Evolutionary conservation across 306 rosid species (phyloP).

Genomic region (Quillaja saponaria): DNA sequence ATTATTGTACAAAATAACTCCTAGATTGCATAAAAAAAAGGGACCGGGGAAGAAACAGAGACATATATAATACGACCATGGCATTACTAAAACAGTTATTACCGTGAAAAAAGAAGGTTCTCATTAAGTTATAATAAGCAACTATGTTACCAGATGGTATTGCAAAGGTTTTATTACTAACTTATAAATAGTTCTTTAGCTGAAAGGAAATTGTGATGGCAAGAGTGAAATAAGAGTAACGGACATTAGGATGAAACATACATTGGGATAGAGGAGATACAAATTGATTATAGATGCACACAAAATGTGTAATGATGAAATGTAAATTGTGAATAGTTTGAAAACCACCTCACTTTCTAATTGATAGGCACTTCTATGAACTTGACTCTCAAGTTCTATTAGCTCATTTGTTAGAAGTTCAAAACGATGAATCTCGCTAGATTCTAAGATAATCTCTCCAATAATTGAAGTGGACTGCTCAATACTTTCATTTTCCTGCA

Average conservation of each 20-base stretch:
- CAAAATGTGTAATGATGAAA: slow-evolving; percentile 10
- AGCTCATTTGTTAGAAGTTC: slow-evolving; percentile 82
- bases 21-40: no score
- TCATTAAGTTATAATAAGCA: no score
- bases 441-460: slow-evolving; percentile 49
- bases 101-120: no score
- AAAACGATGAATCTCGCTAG: slow-evolving; percentile 76
- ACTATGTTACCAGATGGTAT: not conserved
- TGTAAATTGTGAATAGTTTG: slow-evolving; percentile 11
- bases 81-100: no score
- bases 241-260: not conserved
- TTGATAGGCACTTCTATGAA: slow-evolving; percentile 73
- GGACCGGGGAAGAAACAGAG: no score
- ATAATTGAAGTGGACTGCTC: slow-evolving; percentile 53
- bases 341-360: slow-evolving; percentile 64
- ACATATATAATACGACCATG: no score
- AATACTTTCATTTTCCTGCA: slow-evolving; percentile 61
- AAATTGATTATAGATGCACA: not conserved
- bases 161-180: not conserved
- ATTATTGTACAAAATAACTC: no score
- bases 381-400: slow-evolving; percentile 84
- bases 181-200: slow-evolving; percentile 12
- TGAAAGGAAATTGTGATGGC: slow-evolving; percentile 6
- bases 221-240: not conserved
- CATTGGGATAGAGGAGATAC: not conserved